Percentiles rank a stretch among this genome's conserved stretches.
phyloP scores from a whole-genome alignment of 306 rosid species.

The Trifolium fragiferum region DNA sequence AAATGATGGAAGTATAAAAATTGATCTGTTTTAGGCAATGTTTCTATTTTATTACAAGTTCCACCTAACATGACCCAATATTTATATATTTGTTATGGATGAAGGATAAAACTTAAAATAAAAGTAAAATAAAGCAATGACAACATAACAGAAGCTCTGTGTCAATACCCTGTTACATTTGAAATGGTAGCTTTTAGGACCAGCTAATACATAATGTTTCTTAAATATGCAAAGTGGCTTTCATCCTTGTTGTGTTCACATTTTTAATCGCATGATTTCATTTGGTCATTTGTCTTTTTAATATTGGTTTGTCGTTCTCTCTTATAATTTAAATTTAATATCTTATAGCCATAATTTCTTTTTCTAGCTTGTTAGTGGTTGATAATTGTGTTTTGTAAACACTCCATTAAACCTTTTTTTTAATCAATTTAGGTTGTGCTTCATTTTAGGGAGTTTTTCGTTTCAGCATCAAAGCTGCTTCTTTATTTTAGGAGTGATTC shows the following conservation, averaged over 20 bases:
- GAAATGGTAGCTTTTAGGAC: conserved; percentile 48
- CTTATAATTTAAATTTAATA: not conserved
- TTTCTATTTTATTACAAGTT: conserved; percentile 42
- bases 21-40: conserved; percentile 31
- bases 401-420: not conserved
- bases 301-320: not conserved
- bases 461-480: no score
- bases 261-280: conserved; percentile 27
- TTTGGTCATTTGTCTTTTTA: conserved; percentile 13
- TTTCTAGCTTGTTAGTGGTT: not conserved
- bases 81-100: conserved; percentile 30
- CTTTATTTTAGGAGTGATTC: no score
- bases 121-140: conserved; percentile 1
- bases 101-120: not conserved
- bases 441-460: no score
- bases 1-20: conserved; percentile 46
- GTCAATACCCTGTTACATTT: conserved; percentile 27
- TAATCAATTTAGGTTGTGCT: no score
- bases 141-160: conserved; percentile 26
- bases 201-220: conserved; percentile 27
- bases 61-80: conserved; percentile 42
- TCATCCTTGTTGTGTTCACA: not conserved
- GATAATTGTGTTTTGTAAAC: not conserved
- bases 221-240: not conserved
- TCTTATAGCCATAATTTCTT: not conserved